phyloP scores from a whole-genome alignment of 2,329 filamentous ascomycete genomes.

The Oidium heveae region DNA sequence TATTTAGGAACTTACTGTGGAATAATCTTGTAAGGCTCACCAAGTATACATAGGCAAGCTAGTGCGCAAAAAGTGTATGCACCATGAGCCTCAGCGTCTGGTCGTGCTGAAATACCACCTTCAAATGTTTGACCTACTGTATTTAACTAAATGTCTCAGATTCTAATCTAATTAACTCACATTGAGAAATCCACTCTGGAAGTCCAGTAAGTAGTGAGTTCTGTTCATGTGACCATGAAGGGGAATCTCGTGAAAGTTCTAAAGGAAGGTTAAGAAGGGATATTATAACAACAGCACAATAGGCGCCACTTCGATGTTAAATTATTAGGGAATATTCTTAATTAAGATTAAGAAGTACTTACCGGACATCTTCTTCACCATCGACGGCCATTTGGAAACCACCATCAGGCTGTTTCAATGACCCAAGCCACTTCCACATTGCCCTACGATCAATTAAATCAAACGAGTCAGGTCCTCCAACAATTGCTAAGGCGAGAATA shows the following conservation, averaged over 20 bases:
- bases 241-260: slow-evolving; percentile 47
- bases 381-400: slow-evolving; percentile 72
- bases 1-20: slow-evolving; percentile 31
- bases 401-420: slow-evolving; percentile 64
- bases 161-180: slow-evolving; percentile 24
- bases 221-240: slow-evolving; percentile 35
- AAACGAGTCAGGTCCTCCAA: slow-evolving; percentile 50
- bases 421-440: slow-evolving; percentile 80
- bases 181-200: slow-evolving; percentile 55
- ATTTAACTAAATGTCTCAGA: neutral
- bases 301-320: slow-evolving; percentile 41
- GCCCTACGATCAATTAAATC: slow-evolving; percentile 53
- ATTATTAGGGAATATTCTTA: too few species aligned
- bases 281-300: slow-evolving; percentile 69
- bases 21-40: slow-evolving; percentile 50
- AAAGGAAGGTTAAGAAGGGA: slow-evolving; percentile 65
- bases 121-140: slow-evolving; percentile 66
- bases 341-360: slow-evolving; percentile 11
- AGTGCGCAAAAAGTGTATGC: slow-evolving; percentile 91
- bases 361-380: slow-evolving; percentile 83
- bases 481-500: slow-evolving; percentile 51
- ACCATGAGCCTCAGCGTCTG: slow-evolving; percentile 77
- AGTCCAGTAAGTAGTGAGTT: slow-evolving; percentile 46
- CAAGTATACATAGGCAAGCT: slow-evolving; percentile 67
- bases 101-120: slow-evolving; percentile 70